A percentile compares a stretch with the other conserved stretches of the same genome.
phyloP scores from a whole-genome alignment of 495 filamentous ascomycete genomes.

The Astrothelium subdiscretum region DNA sequence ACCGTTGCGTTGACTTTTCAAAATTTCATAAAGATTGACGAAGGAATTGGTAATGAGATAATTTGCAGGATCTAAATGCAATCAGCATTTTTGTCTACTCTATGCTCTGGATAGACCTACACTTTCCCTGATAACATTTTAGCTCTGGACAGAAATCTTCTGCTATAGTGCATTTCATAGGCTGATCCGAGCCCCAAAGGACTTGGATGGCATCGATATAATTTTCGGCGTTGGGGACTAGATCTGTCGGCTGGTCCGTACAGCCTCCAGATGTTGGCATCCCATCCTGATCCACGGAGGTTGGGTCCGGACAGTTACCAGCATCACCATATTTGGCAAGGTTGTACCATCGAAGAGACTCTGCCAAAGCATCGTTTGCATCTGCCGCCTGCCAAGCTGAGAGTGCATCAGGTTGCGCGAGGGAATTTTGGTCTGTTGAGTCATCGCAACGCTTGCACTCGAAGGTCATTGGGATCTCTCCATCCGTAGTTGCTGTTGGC shows the following conservation, averaged over 20 bases:
- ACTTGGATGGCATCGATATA: not conserved
- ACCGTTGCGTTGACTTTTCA: not conserved
- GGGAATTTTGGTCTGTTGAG: not conserved
- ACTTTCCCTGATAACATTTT: not conserved
- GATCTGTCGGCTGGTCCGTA: not conserved
- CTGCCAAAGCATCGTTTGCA: not conserved
- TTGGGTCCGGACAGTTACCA: not conserved
- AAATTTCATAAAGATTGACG: not conserved
- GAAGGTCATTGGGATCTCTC: not conserved
- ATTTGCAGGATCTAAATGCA: not conserved
- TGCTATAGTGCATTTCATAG: not conserved
- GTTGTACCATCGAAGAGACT: not conserved
- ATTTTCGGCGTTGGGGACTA: not conserved
- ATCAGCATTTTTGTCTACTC: not conserved
- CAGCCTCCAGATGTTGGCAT: not conserved
- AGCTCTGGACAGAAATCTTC: not conserved
- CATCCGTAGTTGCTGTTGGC: not conserved
- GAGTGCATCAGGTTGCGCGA: not conserved
- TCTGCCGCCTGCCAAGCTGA: not conserved
- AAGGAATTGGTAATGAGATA: not conserved
- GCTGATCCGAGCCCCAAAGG: not conserved
- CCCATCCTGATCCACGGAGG: not conserved
- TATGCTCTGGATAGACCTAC: not conserved
- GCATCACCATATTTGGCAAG: not conserved
- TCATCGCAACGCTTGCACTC: not conserved